phyloP scores from a whole-genome alignment of 2,329 filamentous ascomycete genomes.

The Ceratocystis colombiana region DNA sequence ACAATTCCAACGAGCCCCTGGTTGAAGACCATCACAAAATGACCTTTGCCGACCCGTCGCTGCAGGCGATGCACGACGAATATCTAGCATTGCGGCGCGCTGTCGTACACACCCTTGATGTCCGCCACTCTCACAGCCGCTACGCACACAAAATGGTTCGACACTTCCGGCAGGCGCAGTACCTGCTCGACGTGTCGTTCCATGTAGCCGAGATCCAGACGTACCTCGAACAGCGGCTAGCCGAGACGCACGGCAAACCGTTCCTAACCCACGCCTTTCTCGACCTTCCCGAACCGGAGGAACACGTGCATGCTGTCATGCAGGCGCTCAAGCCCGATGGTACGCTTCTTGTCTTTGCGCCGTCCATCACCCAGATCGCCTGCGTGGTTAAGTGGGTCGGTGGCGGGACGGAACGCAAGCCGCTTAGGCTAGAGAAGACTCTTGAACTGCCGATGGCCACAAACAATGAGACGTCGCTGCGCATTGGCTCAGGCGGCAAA shows the following conservation, averaged over 20 bases:
- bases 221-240: slow-evolving; percentile 43
- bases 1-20: slow-evolving; percentile 23
- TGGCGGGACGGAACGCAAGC: slow-evolving; percentile 26
- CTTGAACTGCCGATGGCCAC: slow-evolving; percentile 45
- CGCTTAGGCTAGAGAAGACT: slow-evolving; percentile 45
- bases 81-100: slow-evolving; percentile 49
- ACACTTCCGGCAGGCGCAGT: slow-evolving; percentile 60
- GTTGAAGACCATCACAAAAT: slow-evolving; percentile 28
- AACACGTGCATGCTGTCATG: slow-evolving; percentile 38
- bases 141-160: slow-evolving; percentile 55
- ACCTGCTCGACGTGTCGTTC: slow-evolving; percentile 61
- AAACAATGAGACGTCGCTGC: slow-evolving; percentile 37
- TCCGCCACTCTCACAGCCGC: slow-evolving; percentile 49
- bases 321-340: slow-evolving; percentile 55
- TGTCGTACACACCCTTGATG: slow-evolving; percentile 66
- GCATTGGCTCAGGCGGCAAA: slow-evolving; percentile 41
- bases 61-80: slow-evolving; percentile 34
- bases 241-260: slow-evolving; percentile 36
- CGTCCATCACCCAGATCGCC: slow-evolving; percentile 67
- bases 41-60: slow-evolving; percentile 25
- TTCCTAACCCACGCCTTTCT: slow-evolving; percentile 64
- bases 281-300: slow-evolving; percentile 58
- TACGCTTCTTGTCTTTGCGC: slow-evolving; percentile 59
- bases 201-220: slow-evolving; percentile 56
- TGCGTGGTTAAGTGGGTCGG: slow-evolving; percentile 45